Conservation (phyloP, 2,329 filamentous ascomycete species). For the Botryotinia globosa region DNA sequence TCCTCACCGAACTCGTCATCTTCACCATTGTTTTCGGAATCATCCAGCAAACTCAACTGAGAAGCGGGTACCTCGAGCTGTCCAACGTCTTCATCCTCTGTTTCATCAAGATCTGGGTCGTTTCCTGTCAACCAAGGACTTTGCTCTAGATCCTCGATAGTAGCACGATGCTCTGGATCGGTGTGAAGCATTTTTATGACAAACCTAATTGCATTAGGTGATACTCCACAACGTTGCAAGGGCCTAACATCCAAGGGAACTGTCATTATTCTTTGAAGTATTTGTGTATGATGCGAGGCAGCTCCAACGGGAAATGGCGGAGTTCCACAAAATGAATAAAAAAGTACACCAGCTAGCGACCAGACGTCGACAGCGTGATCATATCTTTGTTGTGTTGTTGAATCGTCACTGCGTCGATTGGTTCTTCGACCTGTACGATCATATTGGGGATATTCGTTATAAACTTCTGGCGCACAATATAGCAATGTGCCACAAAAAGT, state of each 20-base stretch:
- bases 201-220: conserved; percentile 68
- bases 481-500: conserved; percentile 95
- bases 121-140: conserved; percentile 67
- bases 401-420: conserved; percentile 41
- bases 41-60: conserved; percentile 34
- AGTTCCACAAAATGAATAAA: conserved; percentile 73
- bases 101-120: conserved; percentile 29
- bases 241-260: conserved; percentile 64
- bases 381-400: conserved; percentile 60
- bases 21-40: conserved; percentile 20
- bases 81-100: conserved; percentile 31
- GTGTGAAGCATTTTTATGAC: conserved; percentile 75
- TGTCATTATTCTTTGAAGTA: conserved; percentile 85
- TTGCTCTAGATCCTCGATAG: conserved; percentile 64
- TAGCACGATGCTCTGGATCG: conserved; percentile 75
- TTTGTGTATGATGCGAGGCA: conserved; percentile 66
- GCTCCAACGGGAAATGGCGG: conserved; percentile 82
- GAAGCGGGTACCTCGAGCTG: conserved; percentile 34
- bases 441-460: conserved; percentile 67
- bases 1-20: conserved; percentile 28
- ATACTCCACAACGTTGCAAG: conserved; percentile 57
- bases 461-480: conserved; percentile 96
- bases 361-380: conserved; percentile 92
- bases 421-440: conserved; percentile 62
- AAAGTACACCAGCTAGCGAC: conserved; percentile 91